A percentile compares a stretch with the other conserved stretches of the same genome.
These are phyloP conservation scores for Monosporozyma yasuniensis DNA, from an alignment of 805 yeast species.

Conservation along the genomic window DNA sequence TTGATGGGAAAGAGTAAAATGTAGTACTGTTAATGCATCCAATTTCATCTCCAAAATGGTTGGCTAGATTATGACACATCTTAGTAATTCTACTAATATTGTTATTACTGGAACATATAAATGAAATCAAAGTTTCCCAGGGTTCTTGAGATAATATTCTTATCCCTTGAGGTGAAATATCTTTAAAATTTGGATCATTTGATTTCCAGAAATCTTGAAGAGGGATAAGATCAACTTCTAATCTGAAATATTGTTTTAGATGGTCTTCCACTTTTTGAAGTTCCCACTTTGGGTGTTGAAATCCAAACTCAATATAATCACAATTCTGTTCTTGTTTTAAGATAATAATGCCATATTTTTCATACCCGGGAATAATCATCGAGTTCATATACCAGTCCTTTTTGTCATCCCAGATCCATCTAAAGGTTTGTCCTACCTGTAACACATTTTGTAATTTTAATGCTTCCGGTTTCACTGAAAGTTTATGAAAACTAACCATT, in stretches of 20 bases:
- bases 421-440: slow-evolving; percentile 29
- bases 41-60: slow-evolving; percentile 57
- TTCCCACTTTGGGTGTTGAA: slow-evolving; percentile 27
- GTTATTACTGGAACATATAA: slow-evolving; percentile 93
- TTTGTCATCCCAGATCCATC: slow-evolving; percentile 25
- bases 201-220: slow-evolving; percentile 50
- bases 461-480: slow-evolving; percentile 7
- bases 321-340: slow-evolving; percentile 50
- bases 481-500: slow-evolving; percentile 1
- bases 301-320: slow-evolving; percentile 44
- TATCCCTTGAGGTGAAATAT: slow-evolving; percentile 46
- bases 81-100: slow-evolving; percentile 87
- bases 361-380: slow-evolving; percentile 21
- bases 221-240: slow-evolving; percentile 43
- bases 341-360: slow-evolving; percentile 48
- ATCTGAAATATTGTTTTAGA: slow-evolving; percentile 61
- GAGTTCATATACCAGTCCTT: slow-evolving; percentile 18
- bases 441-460: slow-evolving; percentile 41
- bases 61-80: slow-evolving; percentile 78
- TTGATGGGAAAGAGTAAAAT: slow-evolving; percentile 69
- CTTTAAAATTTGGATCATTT: slow-evolving; percentile 43
- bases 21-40: slow-evolving; percentile 43
- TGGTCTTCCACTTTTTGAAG: slow-evolving; percentile 33
- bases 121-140: slow-evolving; percentile 87
- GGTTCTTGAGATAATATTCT: slow-evolving; percentile 89